Conservation (phyloP, 345 rosid genomes). For the Combretum micranthum region DNA sequence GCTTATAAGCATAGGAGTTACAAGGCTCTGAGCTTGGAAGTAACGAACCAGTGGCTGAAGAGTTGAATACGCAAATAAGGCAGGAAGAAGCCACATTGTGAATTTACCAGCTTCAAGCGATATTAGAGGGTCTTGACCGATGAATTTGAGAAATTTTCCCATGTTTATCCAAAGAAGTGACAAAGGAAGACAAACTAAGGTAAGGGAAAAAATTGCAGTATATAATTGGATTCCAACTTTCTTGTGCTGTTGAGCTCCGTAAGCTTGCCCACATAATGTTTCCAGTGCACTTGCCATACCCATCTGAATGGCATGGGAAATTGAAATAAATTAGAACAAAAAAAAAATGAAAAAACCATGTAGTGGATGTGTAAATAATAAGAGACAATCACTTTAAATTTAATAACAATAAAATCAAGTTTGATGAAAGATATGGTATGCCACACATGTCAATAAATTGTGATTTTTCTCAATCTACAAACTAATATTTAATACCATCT, state of each 20-base stretch:
- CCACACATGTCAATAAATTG: too few species aligned
- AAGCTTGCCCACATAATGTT: too few species aligned
- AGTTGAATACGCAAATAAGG: constrained; percentile 33
- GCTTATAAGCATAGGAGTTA: constrained; percentile 32
- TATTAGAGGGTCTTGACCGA: constrained; percentile 40
- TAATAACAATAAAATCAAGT: too few species aligned
- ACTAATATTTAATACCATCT: too few species aligned
- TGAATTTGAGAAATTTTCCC: constrained; percentile 28
- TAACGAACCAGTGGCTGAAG: constrained; percentile 34
- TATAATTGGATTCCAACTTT: constrained; percentile 29
- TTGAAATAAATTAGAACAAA: too few species aligned
- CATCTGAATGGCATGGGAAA: too few species aligned
- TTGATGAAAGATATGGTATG: too few species aligned
- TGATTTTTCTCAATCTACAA: too few species aligned
- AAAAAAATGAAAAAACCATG: too few species aligned
- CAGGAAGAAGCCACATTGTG: constrained; percentile 30
- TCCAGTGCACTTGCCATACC: too few species aligned
- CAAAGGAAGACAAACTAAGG: constrained; percentile 26
- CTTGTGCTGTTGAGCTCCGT: constrained; percentile 16
- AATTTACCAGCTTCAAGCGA: constrained; percentile 31
- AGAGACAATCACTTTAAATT: too few species aligned
- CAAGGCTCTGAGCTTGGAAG: constrained; percentile 36
- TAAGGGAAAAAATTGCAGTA: constrained; percentile 31
- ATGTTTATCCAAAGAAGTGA: constrained; percentile 35
- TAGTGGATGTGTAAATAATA: too few species aligned